Percentiles rank a stretch among this genome's conserved stretches.
These are phyloP conservation scores for Aureobasidium mangrovei DNA, from an alignment of 2,329 filamentous ascomycete genomes.

Conservation along the genomic window DNA sequence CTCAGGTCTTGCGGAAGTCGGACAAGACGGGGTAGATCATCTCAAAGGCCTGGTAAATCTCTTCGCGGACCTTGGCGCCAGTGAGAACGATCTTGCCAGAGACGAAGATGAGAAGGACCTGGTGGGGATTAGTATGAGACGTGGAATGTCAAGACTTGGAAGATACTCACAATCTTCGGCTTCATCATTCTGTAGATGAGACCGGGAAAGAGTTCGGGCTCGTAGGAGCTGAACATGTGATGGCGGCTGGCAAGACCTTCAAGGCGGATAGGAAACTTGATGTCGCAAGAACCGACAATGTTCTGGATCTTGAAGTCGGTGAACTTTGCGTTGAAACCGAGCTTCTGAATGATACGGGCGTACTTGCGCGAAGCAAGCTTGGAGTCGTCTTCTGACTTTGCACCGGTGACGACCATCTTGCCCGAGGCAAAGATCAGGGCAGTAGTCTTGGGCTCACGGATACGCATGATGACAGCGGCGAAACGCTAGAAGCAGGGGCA, in stretches of 20 bases:
- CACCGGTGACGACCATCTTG: conserved; percentile 90
- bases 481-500: conserved; percentile 63
- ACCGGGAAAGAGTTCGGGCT: conserved; percentile 96
- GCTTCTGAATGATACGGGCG: conserved; percentile 98
- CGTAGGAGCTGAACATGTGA: conserved; percentile 99
- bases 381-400: conserved; percentile 69
- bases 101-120: conserved; percentile 91
- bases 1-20: conserved; percentile 28
- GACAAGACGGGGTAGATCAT: conserved; percentile 95
- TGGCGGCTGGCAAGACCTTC: conserved; percentile 93
- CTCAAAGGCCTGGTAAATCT: conserved; percentile 95
- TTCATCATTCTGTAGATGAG: conserved; percentile 99
- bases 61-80: conserved; percentile 93
- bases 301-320: conserved; percentile 99
- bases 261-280: conserved; percentile 97
- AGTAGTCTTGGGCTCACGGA: conserved; percentile 96
- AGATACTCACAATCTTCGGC: conserved; percentile 69
- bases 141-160: neutral
- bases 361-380: conserved; percentile 97
- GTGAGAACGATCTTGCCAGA: conserved; percentile 97
- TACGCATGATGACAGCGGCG: conserved; percentile 98
- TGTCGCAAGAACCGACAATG: conserved; percentile 96
- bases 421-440: conserved; percentile 95
- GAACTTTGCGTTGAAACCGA: conserved; percentile 98
- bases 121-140: neutral